phyloP scores from a whole-genome alignment of 371 early-diverging fungal species.

The Dinochytrium kinnereticum region DNA sequence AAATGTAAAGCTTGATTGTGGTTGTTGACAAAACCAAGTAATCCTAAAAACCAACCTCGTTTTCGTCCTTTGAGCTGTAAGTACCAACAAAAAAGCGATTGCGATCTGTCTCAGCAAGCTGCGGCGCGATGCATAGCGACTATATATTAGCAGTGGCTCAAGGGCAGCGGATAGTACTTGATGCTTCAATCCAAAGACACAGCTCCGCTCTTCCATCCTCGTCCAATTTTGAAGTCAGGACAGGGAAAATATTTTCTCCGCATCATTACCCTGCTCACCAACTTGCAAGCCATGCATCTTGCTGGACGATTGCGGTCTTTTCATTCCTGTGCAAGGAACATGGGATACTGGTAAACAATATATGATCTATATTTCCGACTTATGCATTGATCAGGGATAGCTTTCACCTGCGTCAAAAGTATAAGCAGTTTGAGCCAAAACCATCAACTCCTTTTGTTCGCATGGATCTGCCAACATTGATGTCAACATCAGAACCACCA shows the following conservation, averaged over 20 bases:
- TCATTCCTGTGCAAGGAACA: background rate
- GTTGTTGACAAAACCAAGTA: conserved; percentile 17
- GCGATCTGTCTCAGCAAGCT: conserved; percentile 66
- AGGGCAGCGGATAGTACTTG: background rate
- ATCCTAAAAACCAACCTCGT: conserved; percentile 55
- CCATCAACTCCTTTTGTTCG: background rate
- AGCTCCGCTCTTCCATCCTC: background rate
- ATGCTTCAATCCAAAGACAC: conserved; percentile 8
- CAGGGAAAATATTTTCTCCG: background rate
- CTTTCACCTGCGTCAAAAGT: background rate
- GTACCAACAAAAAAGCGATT: conserved; percentile 82
- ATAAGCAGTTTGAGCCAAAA: background rate
- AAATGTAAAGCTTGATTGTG: conserved; percentile 60
- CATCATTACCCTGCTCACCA: background rate
- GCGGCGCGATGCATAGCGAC: conserved; percentile 73
- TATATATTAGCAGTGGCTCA: background rate
- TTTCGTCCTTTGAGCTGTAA: conserved; percentile 61
- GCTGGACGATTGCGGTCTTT: background rate
- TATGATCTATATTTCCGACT: too few species aligned
- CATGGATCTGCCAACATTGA: background rate
- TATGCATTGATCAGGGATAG: conserved; percentile 5
- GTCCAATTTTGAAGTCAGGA: background rate
- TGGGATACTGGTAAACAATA: background rate
- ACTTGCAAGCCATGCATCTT: background rate
- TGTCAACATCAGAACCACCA: background rate